These are phyloP conservation scores for Xerocomus brunneocitrinus DNA, from an alignment of 768 basidiomycete species.

Conservation along the genomic window DNA sequence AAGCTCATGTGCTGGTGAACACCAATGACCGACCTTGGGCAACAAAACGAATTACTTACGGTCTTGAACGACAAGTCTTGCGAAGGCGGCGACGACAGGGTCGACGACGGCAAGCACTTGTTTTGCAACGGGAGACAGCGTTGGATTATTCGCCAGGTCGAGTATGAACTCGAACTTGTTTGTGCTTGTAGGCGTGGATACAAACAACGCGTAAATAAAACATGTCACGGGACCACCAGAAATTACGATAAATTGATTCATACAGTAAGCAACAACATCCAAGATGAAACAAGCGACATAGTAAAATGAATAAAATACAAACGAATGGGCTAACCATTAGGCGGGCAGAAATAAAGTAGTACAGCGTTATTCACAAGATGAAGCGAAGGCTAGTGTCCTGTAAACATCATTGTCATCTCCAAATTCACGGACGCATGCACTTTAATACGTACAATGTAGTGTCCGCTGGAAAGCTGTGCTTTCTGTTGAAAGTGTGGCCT, in stretches of 20 bases:
- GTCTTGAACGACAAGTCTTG: constrained; percentile 16
- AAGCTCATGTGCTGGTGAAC: not conserved
- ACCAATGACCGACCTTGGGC: constrained; percentile 19
- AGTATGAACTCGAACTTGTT: constrained; percentile 32
- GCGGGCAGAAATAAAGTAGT: constrained; percentile 7
- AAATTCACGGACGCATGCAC: not conserved
- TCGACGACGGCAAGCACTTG: constrained; percentile 21
- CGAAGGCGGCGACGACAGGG: constrained; percentile 13
- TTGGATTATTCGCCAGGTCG: not conserved
- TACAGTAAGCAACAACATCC: not conserved
- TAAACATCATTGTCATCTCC: constrained; percentile 1
- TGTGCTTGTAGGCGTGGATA: constrained; percentile 23
- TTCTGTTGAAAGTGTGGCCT: constrained; percentile 62
- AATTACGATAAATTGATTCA: not conserved
- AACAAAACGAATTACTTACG: constrained; percentile 27
- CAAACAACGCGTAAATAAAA: constrained; percentile 33
- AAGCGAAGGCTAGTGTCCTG: constrained; percentile 30
- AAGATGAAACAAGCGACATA: not conserved
- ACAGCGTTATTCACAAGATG: constrained; percentile 21
- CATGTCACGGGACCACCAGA: constrained; percentile 20
- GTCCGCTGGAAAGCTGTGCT: constrained; percentile 70
- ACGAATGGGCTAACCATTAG: not conserved
- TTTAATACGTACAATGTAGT: constrained; percentile 47
- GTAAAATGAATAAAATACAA: not conserved
- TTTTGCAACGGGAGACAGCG: constrained; percentile 17